Evolutionary conservation across 148 eudicot genomes (phyloP).

Genomic region (Nepenthes gracilis): DNA sequence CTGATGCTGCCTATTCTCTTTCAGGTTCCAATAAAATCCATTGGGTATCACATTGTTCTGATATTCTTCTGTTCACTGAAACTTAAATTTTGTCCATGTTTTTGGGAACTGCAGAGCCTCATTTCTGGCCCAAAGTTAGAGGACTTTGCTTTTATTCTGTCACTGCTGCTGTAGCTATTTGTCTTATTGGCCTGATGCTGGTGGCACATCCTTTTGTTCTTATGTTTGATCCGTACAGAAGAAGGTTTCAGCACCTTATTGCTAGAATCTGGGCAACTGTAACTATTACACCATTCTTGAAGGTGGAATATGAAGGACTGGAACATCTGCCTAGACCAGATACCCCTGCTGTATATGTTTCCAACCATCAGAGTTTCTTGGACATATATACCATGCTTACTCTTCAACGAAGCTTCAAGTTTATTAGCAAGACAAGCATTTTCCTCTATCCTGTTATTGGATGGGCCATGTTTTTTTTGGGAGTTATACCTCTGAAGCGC

Average conservation of each 20-base stretch:
- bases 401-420: constrained; percentile 78
- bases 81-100: constrained; percentile 1
- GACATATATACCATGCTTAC: constrained; percentile 86
- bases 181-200: constrained; percentile 62
- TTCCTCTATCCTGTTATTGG: constrained; percentile 74
- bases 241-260: constrained; percentile 57
- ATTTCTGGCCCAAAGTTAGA: constrained; percentile 41
- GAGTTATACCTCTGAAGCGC: constrained; percentile 84
- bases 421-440: constrained; percentile 86
- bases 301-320: constrained; percentile 60
- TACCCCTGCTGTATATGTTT: constrained; percentile 79
- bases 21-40: constrained; percentile 31
- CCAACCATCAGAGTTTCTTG: constrained; percentile 93
- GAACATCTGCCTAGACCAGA: constrained; percentile 65
- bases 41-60: constrained; percentile 2
- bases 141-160: constrained; percentile 64
- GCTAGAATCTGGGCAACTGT: constrained; percentile 74
- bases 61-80: not conserved
- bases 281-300: constrained; percentile 53
- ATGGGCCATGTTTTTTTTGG: constrained; percentile 92
- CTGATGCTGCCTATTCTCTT: constrained; percentile 39
- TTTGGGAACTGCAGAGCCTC: constrained; percentile 30
- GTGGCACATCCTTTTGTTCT: constrained; percentile 85
- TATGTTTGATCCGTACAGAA: constrained; percentile 55
- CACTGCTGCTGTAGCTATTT: constrained; percentile 45